These are phyloP conservation scores for Dendrocalamus latiflorus DNA, from an alignment of 202 grass and related monocot species.

Conservation along the genomic window DNA sequence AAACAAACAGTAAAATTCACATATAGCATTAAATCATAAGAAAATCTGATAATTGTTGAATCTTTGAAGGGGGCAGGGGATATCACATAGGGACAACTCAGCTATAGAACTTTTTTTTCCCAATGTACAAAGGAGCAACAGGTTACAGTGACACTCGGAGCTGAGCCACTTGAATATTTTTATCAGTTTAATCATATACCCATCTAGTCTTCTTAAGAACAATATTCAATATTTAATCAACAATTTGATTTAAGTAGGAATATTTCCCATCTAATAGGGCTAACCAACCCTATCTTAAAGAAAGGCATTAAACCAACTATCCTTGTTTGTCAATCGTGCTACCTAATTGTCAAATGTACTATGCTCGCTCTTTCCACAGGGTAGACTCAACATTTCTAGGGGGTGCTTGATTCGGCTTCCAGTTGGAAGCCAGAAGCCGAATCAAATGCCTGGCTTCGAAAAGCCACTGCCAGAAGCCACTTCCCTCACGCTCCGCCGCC, in stretches of 20 bases:
- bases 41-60: neutral
- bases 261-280: neutral
- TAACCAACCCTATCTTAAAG: neutral
- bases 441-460: no score
- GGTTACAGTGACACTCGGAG: neutral
- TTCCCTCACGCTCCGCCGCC: no score
- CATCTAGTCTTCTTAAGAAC: neutral
- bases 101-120: neutral
- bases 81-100: neutral
- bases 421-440: no score
- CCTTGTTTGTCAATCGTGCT: neutral
- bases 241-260: neutral
- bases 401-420: no score
- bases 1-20: neutral
- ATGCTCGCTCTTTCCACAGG: neutral
- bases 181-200: neutral
- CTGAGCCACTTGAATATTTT: neutral
- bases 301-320: neutral
- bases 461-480: no score
- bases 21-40: neutral
- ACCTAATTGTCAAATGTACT: slow-evolving; percentile 1
- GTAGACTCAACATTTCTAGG: neutral
- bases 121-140: neutral
- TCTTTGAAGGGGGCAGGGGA: neutral
- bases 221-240: neutral